A percentile compares a stretch with the other conserved stretches of the same genome.
These are phyloP conservation scores for Moniliella sp. DNA, from an alignment of 1,284 basidiomycete genomes.

Conservation along the genomic window DNA sequence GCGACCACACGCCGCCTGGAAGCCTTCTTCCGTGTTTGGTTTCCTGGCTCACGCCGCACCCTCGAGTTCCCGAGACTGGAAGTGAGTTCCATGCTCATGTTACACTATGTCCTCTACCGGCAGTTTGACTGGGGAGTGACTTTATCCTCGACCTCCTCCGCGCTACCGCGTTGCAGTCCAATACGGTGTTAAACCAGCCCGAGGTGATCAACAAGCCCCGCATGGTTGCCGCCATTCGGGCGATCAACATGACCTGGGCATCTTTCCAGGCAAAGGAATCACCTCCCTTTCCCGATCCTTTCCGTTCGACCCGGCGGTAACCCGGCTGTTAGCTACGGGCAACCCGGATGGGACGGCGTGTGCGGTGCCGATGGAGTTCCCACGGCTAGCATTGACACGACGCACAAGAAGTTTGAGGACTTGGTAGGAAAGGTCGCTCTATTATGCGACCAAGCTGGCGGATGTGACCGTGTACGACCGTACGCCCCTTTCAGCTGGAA, in stretches of 20 bases:
- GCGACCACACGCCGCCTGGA: constrained; percentile 60
- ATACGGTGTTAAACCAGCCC: constrained; percentile 18
- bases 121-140: constrained; percentile 66
- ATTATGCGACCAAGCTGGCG: constrained; percentile 50
- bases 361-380: no score
- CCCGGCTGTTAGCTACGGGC: constrained; percentile 41
- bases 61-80: constrained; percentile 52
- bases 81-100: constrained; percentile 51
- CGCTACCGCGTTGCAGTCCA: constrained; percentile 11
- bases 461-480: constrained; percentile 65
- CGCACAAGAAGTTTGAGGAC: constrained; percentile 48
- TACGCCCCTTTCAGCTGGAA: constrained; percentile 34
- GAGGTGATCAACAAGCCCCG: constrained; percentile 34
- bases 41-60: constrained; percentile 48
- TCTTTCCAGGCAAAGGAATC: constrained; percentile 37
- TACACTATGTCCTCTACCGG: constrained; percentile 65
- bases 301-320: constrained; percentile 48
- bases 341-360: no score
- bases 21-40: constrained; percentile 52
- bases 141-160: constrained; percentile 42
- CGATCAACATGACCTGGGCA: constrained; percentile 52
- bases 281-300: constrained; percentile 63
- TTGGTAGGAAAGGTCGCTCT: constrained; percentile 47
- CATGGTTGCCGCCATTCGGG: constrained; percentile 53
- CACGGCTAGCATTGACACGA: constrained; percentile 53